Base-by-base conservation (phyloP, 2,329 filamentous ascomycete species). In the Pseudocercospora macadamiae region DNA sequence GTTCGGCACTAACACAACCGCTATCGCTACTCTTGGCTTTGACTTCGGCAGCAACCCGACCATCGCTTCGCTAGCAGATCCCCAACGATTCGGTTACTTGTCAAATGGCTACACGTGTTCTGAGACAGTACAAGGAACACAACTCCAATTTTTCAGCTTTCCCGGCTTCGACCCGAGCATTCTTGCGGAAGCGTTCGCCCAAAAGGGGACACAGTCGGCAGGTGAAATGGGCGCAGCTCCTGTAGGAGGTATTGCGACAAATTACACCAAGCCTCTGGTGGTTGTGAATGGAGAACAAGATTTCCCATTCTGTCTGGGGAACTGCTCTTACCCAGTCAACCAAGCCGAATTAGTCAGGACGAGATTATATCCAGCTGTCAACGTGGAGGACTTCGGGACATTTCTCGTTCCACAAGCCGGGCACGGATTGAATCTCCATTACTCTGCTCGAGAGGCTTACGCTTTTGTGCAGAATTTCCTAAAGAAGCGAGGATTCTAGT, bases 351-450 rank as follows among this genome's bases (percentile, higher is more conserved):
- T 42, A 1, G 68, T 66, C 14, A 36, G 63, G 8, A 21, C 53
- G 0, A 47, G 28, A 36, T 55, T 68, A 23, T 69, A 65, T 37
- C 67, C 64, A 12, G 32, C 36, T 7, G 57, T 62, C 12, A 25
- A 39, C 10, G 25, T 12, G 9, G n/a, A 18, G 19, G 5, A 30
- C 32, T 8, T 16, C n/a, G 37, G 25, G 14, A 28, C 53, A 1
- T 68, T 66, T 48, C 52, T 70, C 8, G 62, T 62, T 49, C 65
- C 65, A 2, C 23, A 57, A 14, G 64, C 66, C 28, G 69, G 69
- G 0, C 70, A 71, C 57, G 68, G 63, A 2, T 19, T 71, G 14
- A 71, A 70, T 32, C 58, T 71, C 54, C 70, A 72, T 51, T 70
- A 66, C 9, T 16, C 36, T 9, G n/a, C 36, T 8, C 6, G 3